Evolutionary conservation across 768 basidiomycete species (phyloP), one percentile per base, ranked within the genome.

Genomic region (Dacryopinax primogenitus): DNA sequence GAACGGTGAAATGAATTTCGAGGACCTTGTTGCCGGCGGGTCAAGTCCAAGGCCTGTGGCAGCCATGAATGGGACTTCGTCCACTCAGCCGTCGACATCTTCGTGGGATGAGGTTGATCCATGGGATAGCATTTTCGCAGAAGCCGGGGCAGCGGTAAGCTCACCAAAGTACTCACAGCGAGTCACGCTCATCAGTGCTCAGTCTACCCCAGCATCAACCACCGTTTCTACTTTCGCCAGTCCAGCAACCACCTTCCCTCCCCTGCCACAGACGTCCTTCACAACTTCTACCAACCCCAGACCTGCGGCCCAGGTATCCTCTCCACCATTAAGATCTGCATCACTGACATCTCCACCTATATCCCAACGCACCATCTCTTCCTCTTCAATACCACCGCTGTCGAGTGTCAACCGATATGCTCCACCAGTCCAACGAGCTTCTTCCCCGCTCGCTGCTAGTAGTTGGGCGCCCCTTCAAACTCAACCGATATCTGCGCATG

Each of bases 81-180:
- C 51, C 13, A 32, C 51, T 15, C 51, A 58, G 21, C 51, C 3
- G 4, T 58, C 51, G 13, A 32, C 51, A 11, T 11, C 51, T 30
- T 58, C 70, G 69, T 16, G 72, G 76, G 13, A 75, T 76, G 34
- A 77, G 80, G 51, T 58, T 26, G 51, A 58, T 58, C 51, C 41
- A 90, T 87, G 88, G 89, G 88, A 68, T 88, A 91, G 65, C 88
- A 91, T 67, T 83, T 88, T 1, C 92, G 91, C 91, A 88, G 86
- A 4, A 87, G 82, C 66, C 88, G 92, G 61, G 81, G 91, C 63
- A 71, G 73, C 13, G 81, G 78, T 4, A 71, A 74, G 65, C 77
- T 77, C 62, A 39, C 69, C 34, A 21, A 44, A 39, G 63, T 62
- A 34, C 35, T 62, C 62, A 63, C 64, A 33, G 65, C 62, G 34